phyloP scores from a whole-genome alignment of 768 basidiomycete species.

The Pisolithus orientalis region DNA sequence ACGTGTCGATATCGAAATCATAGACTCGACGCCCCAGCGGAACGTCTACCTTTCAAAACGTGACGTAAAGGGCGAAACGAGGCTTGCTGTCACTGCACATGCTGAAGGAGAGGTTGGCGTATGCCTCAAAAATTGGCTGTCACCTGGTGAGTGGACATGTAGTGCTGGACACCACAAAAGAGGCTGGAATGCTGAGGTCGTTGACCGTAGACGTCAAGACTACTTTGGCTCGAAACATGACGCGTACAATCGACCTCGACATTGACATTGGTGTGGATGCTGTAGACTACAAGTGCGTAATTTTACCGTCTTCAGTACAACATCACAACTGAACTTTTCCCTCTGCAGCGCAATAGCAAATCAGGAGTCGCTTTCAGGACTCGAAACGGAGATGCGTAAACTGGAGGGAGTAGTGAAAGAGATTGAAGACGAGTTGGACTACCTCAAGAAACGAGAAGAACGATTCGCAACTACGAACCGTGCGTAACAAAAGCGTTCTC shows the following conservation, averaged over 20 bases:
- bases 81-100: slow-evolving; percentile 92
- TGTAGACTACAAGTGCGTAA: slow-evolving; percentile 91
- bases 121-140: slow-evolving; percentile 82
- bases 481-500: slow-evolving; percentile 34
- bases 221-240: slow-evolving; percentile 43
- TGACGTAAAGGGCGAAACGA: slow-evolving; percentile 83
- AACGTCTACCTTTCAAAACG: slow-evolving; percentile 91
- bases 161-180: neutral
- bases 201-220: slow-evolving; percentile 36
- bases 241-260: slow-evolving; percentile 83
- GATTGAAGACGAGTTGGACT: slow-evolving; percentile 88
- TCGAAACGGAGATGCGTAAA: slow-evolving; percentile 98
- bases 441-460: slow-evolving; percentile 86
- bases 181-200: neutral
- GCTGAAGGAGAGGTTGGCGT: slow-evolving; percentile 93
- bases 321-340: slow-evolving; percentile 1
- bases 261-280: slow-evolving; percentile 98
- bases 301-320: neutral
- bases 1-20: slow-evolving; percentile 88
- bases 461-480: slow-evolving; percentile 85
- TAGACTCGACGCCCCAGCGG: slow-evolving; percentile 77
- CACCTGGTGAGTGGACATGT: slow-evolving; percentile 50
- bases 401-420: slow-evolving; percentile 93
- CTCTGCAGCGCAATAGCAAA: slow-evolving; percentile 86
- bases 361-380: slow-evolving; percentile 90